Base-by-base conservation (phyloP, 208 protist genomes). In the Polymyxa betae region DNA sequence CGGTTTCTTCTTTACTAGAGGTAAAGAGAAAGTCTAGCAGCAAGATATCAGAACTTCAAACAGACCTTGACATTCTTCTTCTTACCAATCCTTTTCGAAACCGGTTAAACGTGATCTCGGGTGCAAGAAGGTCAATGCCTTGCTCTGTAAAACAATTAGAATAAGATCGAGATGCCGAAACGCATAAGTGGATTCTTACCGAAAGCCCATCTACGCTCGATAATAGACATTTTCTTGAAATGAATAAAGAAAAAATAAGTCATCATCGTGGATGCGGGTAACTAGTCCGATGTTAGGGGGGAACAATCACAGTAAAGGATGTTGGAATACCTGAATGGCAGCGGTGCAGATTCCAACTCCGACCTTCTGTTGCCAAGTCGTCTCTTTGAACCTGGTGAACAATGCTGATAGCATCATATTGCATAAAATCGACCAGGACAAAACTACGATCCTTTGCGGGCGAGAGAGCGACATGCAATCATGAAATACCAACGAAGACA, bases 401-500 rank as follows among this genome's bases (percentile, higher is more conserved):
- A 82, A 43, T 20, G 72, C 72, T 5, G 72, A 35, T 43, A 82
- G n/a, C 16, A 5, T 20, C 72, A 82, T 82, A 43, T 82, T 82
- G 5, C 16, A 35, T 43, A 82, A 43, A n/a, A 82, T 43, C 16
- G 35, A 45, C 16, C 5, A 82, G 5, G 72, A 40, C n/a, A 82
- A n/a, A n/a, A 82, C 72, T 20, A 82, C 16, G 72, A 82, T 43
- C 12, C 72, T 5, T n/a, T 82, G 72, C 5, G 72, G 72, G 5
- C 72, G 5, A 5, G 72, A 82, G 5, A 82, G 16, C 12, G 40
- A 82, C 5, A 45, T 82, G 72, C 40, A 35, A 43, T 82, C 35
- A 43, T 82, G 72, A 43, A 82, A 82, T n/a, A 82, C 72, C 16
- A 82, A 82, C 16, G 40, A 5, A 43, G 72, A 82, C n/a, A 82